Evolutionary conservation across 75 land plant species (phyloP).

Genomic region (Sequoia sempervirens): DNA sequence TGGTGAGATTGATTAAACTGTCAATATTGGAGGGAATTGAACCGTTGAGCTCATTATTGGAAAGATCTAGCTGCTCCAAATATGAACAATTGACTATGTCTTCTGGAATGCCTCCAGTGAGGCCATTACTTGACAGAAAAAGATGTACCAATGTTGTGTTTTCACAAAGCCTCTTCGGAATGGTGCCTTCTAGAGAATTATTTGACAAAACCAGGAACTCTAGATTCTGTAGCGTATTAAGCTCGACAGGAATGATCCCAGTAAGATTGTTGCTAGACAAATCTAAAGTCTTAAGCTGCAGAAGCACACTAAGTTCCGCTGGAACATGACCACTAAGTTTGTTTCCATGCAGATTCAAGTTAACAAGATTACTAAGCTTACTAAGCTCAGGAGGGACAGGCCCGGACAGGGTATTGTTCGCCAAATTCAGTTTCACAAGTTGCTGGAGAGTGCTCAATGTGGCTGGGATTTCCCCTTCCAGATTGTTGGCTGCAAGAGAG

Average conservation of each 20-base stretch:
- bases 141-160: slow-evolving; percentile 27
- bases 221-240: slow-evolving; percentile 27
- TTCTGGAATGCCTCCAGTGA: slow-evolving; percentile 46
- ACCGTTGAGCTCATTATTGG: slow-evolving; percentile 46
- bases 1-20: slow-evolving; percentile 27
- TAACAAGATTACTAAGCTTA: slow-evolving; percentile 30
- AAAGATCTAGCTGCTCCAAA: slow-evolving; percentile 50
- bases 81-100: slow-evolving; percentile 35
- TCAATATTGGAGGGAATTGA: slow-evolving; percentile 39
- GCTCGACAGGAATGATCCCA: slow-evolving; percentile 31
- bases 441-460: slow-evolving; percentile 26
- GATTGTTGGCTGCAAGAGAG: slow-evolving; percentile 36
- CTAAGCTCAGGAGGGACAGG: slow-evolving; percentile 58
- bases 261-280: slow-evolving; percentile 45
- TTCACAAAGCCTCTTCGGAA: slow-evolving; percentile 38
- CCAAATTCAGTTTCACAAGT: slow-evolving; percentile 39
- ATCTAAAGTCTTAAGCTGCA: slow-evolving; percentile 37
- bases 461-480: slow-evolving; percentile 53
- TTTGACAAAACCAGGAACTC: slow-evolving; percentile 37
- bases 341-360: slow-evolving; percentile 56
- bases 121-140: slow-evolving; percentile 33
- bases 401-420: slow-evolving; percentile 67
- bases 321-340: slow-evolving; percentile 47
- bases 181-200: slow-evolving; percentile 35
- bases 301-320: slow-evolving; percentile 34